These are phyloP conservation scores for Arxiozyma slooffiae DNA, from an alignment of 1,139 yeast species.

Conservation along the genomic window DNA sequence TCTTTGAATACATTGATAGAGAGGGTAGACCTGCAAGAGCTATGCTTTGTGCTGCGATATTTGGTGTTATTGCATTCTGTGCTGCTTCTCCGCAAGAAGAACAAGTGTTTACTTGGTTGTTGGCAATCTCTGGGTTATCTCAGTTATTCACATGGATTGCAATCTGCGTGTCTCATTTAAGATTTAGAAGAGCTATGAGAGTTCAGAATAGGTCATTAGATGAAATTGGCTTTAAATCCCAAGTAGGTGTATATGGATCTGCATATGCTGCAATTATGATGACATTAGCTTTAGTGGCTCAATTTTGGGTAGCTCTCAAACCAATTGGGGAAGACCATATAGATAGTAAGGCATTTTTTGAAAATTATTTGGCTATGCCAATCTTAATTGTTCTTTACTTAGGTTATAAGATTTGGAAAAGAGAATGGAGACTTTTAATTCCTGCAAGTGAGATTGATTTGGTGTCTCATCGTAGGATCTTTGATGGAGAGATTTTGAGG, in stretches of 20 bases:
- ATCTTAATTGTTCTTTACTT: conserved; percentile 48
- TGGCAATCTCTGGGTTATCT: conserved; percentile 59
- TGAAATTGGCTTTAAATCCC: conserved; percentile 47
- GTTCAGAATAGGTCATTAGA: conserved; percentile 48
- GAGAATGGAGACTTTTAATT: conserved; percentile 44
- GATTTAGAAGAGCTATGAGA: conserved; percentile 55
- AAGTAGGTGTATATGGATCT: conserved; percentile 48
- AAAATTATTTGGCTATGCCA: conserved; percentile 55
- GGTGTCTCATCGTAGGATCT: conserved; percentile 63
- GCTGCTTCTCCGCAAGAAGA: conserved; percentile 50
- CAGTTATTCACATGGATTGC: conserved; percentile 62
- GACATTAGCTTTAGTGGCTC: conserved; percentile 45
- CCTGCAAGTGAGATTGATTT: conserved; percentile 51
- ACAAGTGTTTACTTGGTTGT: conserved; percentile 58
- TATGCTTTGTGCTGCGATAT: conserved; percentile 39
- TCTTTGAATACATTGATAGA: conserved; percentile 59
- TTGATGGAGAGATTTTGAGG: conserved; percentile 56
- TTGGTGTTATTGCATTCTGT: conserved; percentile 52
- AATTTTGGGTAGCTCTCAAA: conserved; percentile 51
- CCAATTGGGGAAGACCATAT: conserved; percentile 46
- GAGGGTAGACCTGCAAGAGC: conserved; percentile 59
- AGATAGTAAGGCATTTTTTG: conserved; percentile 49
- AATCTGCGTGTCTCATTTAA: conserved; percentile 50
- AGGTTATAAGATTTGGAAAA: conserved; percentile 49
- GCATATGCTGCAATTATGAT: conserved; percentile 41